Conservation (phyloP, 148 eudicot species). For the Chenopodium suecicum region DNA sequence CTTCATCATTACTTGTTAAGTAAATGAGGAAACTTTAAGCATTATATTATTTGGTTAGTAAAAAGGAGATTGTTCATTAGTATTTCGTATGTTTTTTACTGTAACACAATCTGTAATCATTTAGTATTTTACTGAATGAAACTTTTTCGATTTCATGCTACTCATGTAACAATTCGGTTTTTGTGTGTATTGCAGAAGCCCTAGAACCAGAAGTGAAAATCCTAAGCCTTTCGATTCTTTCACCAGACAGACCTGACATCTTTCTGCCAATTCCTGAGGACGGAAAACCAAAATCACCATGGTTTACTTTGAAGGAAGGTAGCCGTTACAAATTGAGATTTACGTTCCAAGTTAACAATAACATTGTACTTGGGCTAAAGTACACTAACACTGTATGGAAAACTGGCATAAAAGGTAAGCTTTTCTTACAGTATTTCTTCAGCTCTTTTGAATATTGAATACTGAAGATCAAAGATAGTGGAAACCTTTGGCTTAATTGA, state of each 20-base stretch:
- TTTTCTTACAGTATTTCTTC: background rate
- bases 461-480: background rate
- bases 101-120: background rate
- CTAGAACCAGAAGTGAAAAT: constrained; percentile 70
- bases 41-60: constrained; percentile 8
- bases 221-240: constrained; percentile 52
- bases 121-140: background rate
- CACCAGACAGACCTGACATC: constrained; percentile 56
- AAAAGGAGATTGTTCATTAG: background rate
- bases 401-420: constrained; percentile 62
- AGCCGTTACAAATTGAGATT: constrained; percentile 60
- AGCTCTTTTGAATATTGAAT: background rate
- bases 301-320: constrained; percentile 78
- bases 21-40: constrained; percentile 15
- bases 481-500: constrained; percentile 5
- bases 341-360: constrained; percentile 54
- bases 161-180: background rate
- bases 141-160: background rate
- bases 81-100: background rate
- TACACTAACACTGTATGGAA: constrained; percentile 70
- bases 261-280: constrained; percentile 59
- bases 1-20: constrained; percentile 19
- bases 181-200: constrained; percentile 39
- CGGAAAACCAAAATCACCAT: constrained; percentile 59
- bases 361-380: constrained; percentile 66